Base-by-base conservation (phyloP, 495 filamentous ascomycete genomes). In the Hypoxylon fragiforme region DNA sequence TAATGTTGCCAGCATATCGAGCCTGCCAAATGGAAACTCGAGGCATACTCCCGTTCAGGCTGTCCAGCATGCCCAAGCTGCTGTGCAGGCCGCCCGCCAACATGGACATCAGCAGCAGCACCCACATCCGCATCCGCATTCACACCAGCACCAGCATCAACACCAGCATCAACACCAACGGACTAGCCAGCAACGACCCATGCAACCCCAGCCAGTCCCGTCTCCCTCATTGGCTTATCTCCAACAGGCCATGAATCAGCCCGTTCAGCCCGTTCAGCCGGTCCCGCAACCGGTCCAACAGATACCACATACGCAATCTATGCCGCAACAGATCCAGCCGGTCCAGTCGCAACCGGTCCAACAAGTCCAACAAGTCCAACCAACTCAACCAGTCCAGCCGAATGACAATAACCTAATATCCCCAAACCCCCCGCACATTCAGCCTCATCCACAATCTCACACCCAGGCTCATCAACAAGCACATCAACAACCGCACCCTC, bases 1-100 rank as follows among this genome's bases (percentile, higher is more conserved):
- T 32, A 68, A 60, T 48, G 63, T 70, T 44, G 58, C 63, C 48
- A 69, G 62, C 48, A 53, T 70, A 46, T 59, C 67, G 48, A 68
- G 40, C 44, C 52, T 68, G 16, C 41, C 63, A 40, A 72, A 74
- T 74, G 74, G 64, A 48, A 53, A 50, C 28, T 61, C 69, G 12
- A 62, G 74, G 38, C 69, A 70, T 38, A 54, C 70, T 21, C 63
- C 63, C 30, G 36, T 55, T 26, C 71, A 73, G 56, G 46, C 60
- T 21, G 63, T 50, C 51, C 74, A 61, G 67, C 73, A 54, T 68
- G 72, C 38, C 61, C 74, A 53, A 65, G 71, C 50, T 60, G 68
- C 61, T 52, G 69, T 53, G 49, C 67, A 32, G 62, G 71, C n/a
- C 40, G 71, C 36, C 43, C 72, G 40, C 61, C 62, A 65, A 35